These are phyloP conservation scores for Metschnikowia borealis DNA, from an alignment of 805 yeast species.

Conservation along the genomic window DNA sequence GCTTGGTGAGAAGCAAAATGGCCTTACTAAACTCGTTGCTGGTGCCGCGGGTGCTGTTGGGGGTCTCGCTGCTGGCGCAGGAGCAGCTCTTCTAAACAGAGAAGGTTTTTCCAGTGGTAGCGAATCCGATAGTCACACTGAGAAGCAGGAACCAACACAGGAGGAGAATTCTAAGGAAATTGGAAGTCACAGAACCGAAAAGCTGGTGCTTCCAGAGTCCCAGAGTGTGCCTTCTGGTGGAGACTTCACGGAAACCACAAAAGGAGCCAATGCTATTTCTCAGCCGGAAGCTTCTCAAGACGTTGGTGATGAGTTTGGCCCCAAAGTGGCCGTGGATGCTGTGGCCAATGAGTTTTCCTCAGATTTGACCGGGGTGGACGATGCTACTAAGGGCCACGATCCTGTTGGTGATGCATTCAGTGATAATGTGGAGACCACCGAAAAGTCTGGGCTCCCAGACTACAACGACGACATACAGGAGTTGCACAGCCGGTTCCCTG, in stretches of 20 bases:
- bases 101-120: background rate
- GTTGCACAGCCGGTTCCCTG: slow-evolving; percentile 28
- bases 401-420: slow-evolving; percentile 13
- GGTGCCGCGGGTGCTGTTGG: slow-evolving; percentile 5
- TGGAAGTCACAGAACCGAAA: background rate
- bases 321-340: slow-evolving; percentile 3
- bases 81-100: background rate
- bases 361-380: slow-evolving; percentile 26
- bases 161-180: too few relatives aligned
- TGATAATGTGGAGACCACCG: slow-evolving; percentile 22
- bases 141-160: background rate
- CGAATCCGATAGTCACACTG: background rate
- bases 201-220: background rate
- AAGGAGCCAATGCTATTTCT: background rate
- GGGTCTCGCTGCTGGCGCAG: slow-evolving; percentile 1
- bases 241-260: background rate
- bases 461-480: slow-evolving; percentile 16
- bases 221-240: background rate
- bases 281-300: background rate
- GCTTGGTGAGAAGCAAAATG: slow-evolving; percentile 2
- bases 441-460: slow-evolving; percentile 4
- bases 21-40: background rate
- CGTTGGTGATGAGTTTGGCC: background rate
- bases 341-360: slow-evolving; percentile 5
- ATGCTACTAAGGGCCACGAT: slow-evolving; percentile 10